Conservation (phyloP, 116 monocot genomes). For the Iris pallida region DNA sequence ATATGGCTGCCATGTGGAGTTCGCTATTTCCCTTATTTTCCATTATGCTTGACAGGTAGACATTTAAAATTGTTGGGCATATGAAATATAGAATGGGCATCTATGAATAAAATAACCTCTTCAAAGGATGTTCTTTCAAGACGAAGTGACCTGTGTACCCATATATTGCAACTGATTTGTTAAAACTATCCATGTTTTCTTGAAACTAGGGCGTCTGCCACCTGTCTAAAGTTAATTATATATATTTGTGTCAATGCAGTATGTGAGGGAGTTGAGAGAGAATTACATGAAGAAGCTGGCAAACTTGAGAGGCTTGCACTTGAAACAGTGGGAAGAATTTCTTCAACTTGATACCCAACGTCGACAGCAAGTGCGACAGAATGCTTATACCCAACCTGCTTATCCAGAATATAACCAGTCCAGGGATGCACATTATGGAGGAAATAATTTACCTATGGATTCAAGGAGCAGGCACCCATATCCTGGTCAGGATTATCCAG, state of each 20-base stretch:
- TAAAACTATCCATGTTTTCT: no score
- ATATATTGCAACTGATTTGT: no score
- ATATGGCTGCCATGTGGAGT: no score
- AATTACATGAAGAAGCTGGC: slow-evolving; percentile 60
- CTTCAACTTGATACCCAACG: slow-evolving; percentile 38
- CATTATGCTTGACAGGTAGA: no score
- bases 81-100: no score
- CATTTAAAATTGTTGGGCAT: no score
- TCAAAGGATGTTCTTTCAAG: no score
- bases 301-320: slow-evolving; percentile 40
- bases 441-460: slow-evolving; percentile 34
- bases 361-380: slow-evolving; percentile 37
- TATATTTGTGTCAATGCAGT: slow-evolving; percentile 28
- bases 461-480: slow-evolving; percentile 45
- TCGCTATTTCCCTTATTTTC: no score
- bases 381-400: slow-evolving; percentile 36
- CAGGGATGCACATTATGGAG: slow-evolving; percentile 31
- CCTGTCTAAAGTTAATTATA: no score
- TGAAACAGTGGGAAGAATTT: slow-evolving; percentile 77
- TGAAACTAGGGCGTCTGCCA: no score
- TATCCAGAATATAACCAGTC: slow-evolving; percentile 43
- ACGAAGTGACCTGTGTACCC: no score
- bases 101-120: no score
- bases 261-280: slow-evolving; percentile 53
- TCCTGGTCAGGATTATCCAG: slow-evolving; percentile 43